These are phyloP conservation scores for Niebla homalea DNA, from an alignment of 495 filamentous ascomycete species.

Conservation along the genomic window DNA sequence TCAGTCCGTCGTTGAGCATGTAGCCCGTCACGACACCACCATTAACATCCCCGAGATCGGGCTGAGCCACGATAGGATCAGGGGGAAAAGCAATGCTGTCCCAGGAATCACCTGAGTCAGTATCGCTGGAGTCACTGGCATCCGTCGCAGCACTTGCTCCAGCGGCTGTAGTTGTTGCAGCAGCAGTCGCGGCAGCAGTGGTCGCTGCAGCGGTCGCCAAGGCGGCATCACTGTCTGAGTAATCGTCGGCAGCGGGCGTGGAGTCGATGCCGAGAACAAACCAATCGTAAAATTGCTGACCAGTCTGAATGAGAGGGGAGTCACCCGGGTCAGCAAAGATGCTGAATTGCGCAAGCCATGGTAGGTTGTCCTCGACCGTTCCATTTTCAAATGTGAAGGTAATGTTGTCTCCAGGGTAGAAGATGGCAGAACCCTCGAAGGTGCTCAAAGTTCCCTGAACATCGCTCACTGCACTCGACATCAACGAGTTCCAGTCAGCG, in stretches of 20 bases:
- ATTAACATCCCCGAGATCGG: constrained; percentile 18
- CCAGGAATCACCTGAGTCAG: constrained; percentile 13
- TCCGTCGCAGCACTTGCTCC: neutral
- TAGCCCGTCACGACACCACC: constrained; percentile 30
- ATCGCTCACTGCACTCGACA: constrained; percentile 29
- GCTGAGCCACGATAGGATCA: constrained; percentile 22
- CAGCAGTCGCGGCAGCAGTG: neutral
- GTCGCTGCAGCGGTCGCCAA: constrained; percentile 5
- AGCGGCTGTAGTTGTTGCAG: neutral
- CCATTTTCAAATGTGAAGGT: constrained; percentile 30
- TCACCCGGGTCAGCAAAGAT: constrained; percentile 11
- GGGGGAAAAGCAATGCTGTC: constrained; percentile 21
- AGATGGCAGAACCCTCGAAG: constrained; percentile 27
- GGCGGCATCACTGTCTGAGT: neutral
- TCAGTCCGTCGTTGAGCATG: constrained; percentile 26
- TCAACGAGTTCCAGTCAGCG: constrained; percentile 39
- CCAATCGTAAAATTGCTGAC: constrained; percentile 37
- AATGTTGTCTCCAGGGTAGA: constrained; percentile 35
- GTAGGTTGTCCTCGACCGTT: constrained; percentile 12
- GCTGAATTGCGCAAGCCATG: constrained; percentile 28
- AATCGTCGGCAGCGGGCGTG: neutral
- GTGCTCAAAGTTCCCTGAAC: constrained; percentile 26
- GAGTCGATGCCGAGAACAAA: constrained; percentile 27
- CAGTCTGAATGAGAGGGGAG: constrained; percentile 32
- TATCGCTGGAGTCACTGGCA: neutral